Base-by-base conservation (phyloP, 306 rosid genomes). In the Rosa multiflora region DNA sequence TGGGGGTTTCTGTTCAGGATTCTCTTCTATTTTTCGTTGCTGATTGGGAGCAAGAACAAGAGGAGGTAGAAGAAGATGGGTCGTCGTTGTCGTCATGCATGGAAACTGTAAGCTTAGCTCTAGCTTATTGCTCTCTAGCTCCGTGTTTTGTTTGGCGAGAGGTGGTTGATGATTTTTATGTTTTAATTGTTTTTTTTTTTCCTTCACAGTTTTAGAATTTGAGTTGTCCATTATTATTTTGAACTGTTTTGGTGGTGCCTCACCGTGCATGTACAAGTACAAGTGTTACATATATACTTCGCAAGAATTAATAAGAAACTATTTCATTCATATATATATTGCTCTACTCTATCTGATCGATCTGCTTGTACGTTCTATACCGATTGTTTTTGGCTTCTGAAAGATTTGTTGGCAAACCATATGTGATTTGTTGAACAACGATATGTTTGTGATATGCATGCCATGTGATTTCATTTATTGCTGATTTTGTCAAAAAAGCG, bases 1-100 rank as follows among this genome's bases (percentile, higher is more conserved):
- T 95, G 98, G 99, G 99, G 99, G 0, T 95, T 95, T 85, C 82
- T 95, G 49, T 95, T 95, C 43, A 87, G 99, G 88, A 90, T 95
- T 51, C 81, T 95, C n/a, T 95, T 95, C 49, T 93, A 95, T 88
- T 70, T 93, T 29, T 59, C 88, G 0, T 79, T 95, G 81, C 63
- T 91, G 83, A 5, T 91, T 10, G 98, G 99, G 1, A 95, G 99
- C 88, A 95, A 91, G 94, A 93, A 95, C 92, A 95, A 95, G 89
- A 86, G 99, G 86, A 82, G 78, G 49, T 95, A 29, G 76, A 21
- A 59, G 37, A 61, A 29, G 29, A 8, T 5, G n/a, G 58, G n/a
- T 51, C 18, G 20, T 44, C 47, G 29, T 32, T 32, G 37, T 32
- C 37, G 37, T 32, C 29, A 58, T 58, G 64, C 12, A 20, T 56